Conservation (phyloP, 495 filamentous ascomycete species). For the Xylaria telfairii region DNA sequence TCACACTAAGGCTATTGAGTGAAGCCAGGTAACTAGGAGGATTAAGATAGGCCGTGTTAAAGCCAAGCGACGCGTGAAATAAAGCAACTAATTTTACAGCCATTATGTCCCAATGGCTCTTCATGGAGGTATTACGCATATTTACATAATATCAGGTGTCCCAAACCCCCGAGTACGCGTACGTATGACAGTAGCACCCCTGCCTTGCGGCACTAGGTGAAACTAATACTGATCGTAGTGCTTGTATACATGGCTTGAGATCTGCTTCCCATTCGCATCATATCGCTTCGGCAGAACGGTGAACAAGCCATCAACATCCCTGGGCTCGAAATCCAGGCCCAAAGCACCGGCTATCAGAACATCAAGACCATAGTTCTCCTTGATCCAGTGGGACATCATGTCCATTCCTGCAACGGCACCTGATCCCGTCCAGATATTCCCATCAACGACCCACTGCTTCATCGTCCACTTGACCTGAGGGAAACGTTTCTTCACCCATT, state of each 20-base stretch:
- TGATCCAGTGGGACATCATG: slow-evolving; percentile 46
- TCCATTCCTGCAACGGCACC: slow-evolving; percentile 48
- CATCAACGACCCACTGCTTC: slow-evolving; percentile 46
- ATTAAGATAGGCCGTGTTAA: too few species aligned
- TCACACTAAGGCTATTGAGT: too few species aligned
- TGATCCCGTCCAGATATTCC: slow-evolving; percentile 45
- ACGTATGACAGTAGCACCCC: too few species aligned
- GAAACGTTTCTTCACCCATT: slow-evolving; percentile 28
- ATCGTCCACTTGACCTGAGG: slow-evolving; percentile 45
- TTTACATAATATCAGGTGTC: too few species aligned
- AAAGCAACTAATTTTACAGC: too few species aligned
- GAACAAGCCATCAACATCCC: slow-evolving; percentile 12
- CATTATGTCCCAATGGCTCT: too few species aligned
- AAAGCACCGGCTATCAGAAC: slow-evolving; percentile 28
- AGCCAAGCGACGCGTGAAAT: too few species aligned
- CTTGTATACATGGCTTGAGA: slow-evolving; percentile 36
- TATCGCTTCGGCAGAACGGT: slow-evolving; percentile 28
- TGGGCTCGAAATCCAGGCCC: slow-evolving; percentile 19
- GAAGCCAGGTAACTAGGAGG: too few species aligned
- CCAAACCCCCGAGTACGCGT: too few species aligned
- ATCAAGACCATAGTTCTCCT: slow-evolving; percentile 34
- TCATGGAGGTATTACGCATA: too few species aligned
- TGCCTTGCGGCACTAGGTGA: neutral
- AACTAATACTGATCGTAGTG: slow-evolving; percentile 18
- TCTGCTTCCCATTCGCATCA: slow-evolving; percentile 33